Evolutionary conservation across 2,329 filamentous ascomycete species (phyloP).

Genomic region (Bipolaris bicolor): DNA sequence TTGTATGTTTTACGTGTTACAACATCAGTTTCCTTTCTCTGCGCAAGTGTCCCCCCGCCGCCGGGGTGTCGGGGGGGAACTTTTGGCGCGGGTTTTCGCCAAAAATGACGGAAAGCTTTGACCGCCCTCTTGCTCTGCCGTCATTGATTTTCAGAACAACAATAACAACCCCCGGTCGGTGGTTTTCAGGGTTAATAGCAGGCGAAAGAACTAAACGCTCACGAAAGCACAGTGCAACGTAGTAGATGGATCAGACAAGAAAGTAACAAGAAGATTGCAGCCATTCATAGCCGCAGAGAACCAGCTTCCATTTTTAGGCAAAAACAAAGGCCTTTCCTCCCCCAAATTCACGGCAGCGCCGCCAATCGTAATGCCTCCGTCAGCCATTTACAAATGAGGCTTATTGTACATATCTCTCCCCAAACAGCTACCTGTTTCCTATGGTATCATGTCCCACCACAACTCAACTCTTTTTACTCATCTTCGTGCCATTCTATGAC

Average conservation of each 20-base stretch:
- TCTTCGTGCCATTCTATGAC: slow-evolving; percentile 19
- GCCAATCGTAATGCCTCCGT: slow-evolving; percentile 17
- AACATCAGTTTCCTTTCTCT: no score
- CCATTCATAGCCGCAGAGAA: slow-evolving; percentile 11
- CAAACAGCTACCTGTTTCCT: slow-evolving; percentile 7
- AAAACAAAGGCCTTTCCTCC: slow-evolving; percentile 9
- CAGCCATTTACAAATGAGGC: slow-evolving; percentile 24
- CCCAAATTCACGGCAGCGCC: slow-evolving; percentile 8
- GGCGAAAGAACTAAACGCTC: background rate
- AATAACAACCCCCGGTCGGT: background rate
- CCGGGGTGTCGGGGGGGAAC: no score
- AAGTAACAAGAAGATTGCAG: slow-evolving; percentile 14
- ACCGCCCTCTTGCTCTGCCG: slow-evolving; percentile 8
- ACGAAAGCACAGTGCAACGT: background rate
- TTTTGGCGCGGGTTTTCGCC: background rate
- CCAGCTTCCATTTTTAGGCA: slow-evolving; percentile 9
- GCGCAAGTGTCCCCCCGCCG: no score
- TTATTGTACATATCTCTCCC: slow-evolving; percentile 30
- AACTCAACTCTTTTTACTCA: background rate
- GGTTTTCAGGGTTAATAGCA: background rate
- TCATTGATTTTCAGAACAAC: slow-evolving; percentile 15
- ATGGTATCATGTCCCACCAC: slow-evolving; percentile 26
- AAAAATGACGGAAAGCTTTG: slow-evolving; percentile 21
- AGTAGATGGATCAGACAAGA: background rate
- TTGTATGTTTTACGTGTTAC: background rate